A percentile compares a stretch with the other conserved stretches of the same genome.
Conservation (phyloP, 495 filamentous ascomycete genomes). For the Talaromyces proteolyticus region DNA sequence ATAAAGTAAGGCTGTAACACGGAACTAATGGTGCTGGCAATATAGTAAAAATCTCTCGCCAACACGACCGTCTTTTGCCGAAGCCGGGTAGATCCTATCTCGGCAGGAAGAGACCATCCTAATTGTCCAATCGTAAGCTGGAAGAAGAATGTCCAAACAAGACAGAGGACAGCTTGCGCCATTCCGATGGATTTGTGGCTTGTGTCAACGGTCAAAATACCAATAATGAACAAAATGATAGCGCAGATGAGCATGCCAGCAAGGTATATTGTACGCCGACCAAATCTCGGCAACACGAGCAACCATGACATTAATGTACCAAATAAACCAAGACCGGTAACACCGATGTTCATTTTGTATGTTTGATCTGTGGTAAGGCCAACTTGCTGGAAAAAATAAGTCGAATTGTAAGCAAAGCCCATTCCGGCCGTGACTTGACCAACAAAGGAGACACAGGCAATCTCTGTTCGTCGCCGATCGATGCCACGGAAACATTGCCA, state of each 20-base stretch:
- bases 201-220: slow-evolving; percentile 51
- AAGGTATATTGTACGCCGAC: slow-evolving; percentile 48
- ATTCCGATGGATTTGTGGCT: slow-evolving; percentile 40
- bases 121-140: slow-evolving; percentile 53
- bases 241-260: slow-evolving; percentile 38
- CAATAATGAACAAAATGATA: slow-evolving; percentile 49
- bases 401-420: too few species aligned
- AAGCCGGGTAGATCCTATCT: slow-evolving; percentile 49
- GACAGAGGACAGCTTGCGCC: slow-evolving; percentile 46
- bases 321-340: slow-evolving; percentile 19
- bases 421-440: too few species aligned
- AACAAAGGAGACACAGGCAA: too few species aligned
- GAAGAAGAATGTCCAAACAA: slow-evolving; percentile 54
- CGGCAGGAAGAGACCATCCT: slow-evolving; percentile 55
- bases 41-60: slow-evolving; percentile 52
- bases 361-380: slow-evolving; percentile 40
- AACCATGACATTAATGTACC: slow-evolving; percentile 15
- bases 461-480: slow-evolving; percentile 28
- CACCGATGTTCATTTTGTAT: slow-evolving; percentile 20
- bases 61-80: slow-evolving; percentile 58
- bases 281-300: slow-evolving; percentile 25
- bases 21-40: slow-evolving; percentile 53
- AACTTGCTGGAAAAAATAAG: slow-evolving; percentile 60
- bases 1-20: slow-evolving; percentile 63
- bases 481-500: slow-evolving; percentile 32